phyloP scores from a whole-genome alignment of 2,329 filamentous ascomycete species.

The Hansfordia pulvinata region DNA sequence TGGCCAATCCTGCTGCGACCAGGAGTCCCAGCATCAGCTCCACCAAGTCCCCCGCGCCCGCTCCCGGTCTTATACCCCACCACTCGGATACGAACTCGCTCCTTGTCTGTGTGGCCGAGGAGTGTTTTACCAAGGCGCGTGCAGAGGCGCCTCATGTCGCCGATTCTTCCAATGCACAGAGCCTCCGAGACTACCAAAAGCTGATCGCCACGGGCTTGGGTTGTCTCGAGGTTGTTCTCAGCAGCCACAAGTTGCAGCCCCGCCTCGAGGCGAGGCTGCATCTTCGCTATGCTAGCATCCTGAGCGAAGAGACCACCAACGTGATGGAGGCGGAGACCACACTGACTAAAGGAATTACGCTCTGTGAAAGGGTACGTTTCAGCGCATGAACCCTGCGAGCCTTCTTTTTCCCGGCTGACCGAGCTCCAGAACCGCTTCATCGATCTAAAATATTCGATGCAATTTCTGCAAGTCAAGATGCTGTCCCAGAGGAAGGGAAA shows the following conservation, averaged over 20 bases:
- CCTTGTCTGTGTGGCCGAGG: conserved; percentile 59
- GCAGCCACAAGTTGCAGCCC: conserved; percentile 44
- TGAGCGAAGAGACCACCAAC: conserved; percentile 67
- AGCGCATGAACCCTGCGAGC: neutral
- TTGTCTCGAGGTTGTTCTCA: conserved; percentile 58
- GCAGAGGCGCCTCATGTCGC: conserved; percentile 34
- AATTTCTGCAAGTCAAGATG: conserved; percentile 58
- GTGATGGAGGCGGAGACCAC: conserved; percentile 59
- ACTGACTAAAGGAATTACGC: conserved; percentile 55
- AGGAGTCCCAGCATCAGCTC: conserved; percentile 19
- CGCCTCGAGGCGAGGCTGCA: conserved; percentile 56
- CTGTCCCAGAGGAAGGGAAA: conserved; percentile 59
- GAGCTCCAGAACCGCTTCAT: conserved; percentile 36
- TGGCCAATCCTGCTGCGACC: conserved; percentile 12
- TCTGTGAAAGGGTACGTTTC: conserved; percentile 47
- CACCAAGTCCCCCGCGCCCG: conserved; percentile 15
- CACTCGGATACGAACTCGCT: conserved; percentile 39
- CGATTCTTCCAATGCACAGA: conserved; percentile 31
- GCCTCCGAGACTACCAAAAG: conserved; percentile 54
- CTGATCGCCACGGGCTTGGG: conserved; percentile 59
- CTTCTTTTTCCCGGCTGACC: too few species aligned
- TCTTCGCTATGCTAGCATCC: conserved; percentile 55
- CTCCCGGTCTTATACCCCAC: conserved; percentile 25
- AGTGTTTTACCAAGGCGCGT: conserved; percentile 58
- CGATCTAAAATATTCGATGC: conserved; percentile 66